Percentiles rank a stretch among this genome's conserved stretches.
These are phyloP conservation scores for Aspergillus funiculosus DNA, from an alignment of 495 filamentous ascomycete species.

Conservation along the genomic window DNA sequence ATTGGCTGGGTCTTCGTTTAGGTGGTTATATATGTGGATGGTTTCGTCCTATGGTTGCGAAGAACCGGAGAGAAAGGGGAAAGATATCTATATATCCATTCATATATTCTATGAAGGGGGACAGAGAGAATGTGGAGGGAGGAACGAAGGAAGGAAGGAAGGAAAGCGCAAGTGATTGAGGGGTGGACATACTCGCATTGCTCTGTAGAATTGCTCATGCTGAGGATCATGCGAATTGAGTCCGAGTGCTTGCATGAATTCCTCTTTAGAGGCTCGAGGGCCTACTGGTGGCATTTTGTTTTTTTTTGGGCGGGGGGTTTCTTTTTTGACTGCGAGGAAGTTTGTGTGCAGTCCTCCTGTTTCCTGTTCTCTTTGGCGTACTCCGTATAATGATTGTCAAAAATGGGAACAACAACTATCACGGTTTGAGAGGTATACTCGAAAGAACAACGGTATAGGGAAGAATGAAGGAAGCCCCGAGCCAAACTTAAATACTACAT, in stretches of 20 bases:
- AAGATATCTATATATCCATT: conserved; percentile 3
- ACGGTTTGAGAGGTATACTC: no score
- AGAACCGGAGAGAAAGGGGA: not conserved
- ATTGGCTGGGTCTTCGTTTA: conserved; percentile 36
- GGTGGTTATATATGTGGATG: conserved; percentile 38
- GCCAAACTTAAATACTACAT: conserved; percentile 13
- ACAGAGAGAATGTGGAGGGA: not conserved
- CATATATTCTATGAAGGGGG: not conserved
- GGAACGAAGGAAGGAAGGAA: not conserved
- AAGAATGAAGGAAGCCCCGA: not conserved
- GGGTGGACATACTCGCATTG: conserved; percentile 37
- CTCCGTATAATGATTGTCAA: no score
- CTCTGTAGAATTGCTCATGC: conserved; percentile 40
- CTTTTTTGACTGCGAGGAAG: no score
- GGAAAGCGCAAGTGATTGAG: not conserved
- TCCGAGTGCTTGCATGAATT: conserved; percentile 41
- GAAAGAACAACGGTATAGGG: no score
- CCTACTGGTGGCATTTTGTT: conserved; percentile 30
- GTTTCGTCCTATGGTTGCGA: conserved; percentile 38
- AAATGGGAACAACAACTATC: no score
- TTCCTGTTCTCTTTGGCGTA: no score
- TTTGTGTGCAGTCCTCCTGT: no score
- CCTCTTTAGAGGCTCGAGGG: conserved; percentile 43
- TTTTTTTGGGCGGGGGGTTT: not conserved
- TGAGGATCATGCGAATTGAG: conserved; percentile 36